phyloP scores from a whole-genome alignment of 2,329 filamentous ascomycete species.

The Penicillium sp. region DNA sequence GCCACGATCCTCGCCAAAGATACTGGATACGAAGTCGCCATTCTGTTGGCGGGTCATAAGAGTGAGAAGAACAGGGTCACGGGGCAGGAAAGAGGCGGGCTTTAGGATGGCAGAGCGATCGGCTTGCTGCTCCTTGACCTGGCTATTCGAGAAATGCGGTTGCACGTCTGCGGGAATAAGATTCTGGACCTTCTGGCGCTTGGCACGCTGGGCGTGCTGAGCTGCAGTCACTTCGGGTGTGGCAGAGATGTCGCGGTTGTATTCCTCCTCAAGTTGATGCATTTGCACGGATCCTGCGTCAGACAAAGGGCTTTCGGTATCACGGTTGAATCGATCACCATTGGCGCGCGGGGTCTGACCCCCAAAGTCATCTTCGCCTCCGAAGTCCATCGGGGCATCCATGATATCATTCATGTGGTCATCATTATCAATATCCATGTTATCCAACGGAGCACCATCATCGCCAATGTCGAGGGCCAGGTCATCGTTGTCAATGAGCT shows the following conservation, averaged over 20 bases:
- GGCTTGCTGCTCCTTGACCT: constrained; percentile 83
- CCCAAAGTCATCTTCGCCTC: constrained; percentile 59
- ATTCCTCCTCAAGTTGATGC: constrained; percentile 52
- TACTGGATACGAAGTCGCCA: constrained; percentile 83
- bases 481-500: constrained; percentile 59
- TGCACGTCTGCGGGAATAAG: constrained; percentile 64
- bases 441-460: constrained; percentile 45
- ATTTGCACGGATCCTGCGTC: constrained; percentile 67
- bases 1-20: constrained; percentile 78
- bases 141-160: constrained; percentile 71
- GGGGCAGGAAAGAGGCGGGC: constrained; percentile 77
- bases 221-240: constrained; percentile 53
- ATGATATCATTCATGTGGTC: constrained; percentile 61
- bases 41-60: constrained; percentile 90
- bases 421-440: constrained; percentile 37
- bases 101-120: constrained; percentile 86
- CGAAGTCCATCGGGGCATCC: constrained; percentile 55
- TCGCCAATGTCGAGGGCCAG: constrained; percentile 49
- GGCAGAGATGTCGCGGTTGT: constrained; percentile 17
- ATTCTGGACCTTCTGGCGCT: constrained; percentile 77
- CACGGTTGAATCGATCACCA: constrained; percentile 54
- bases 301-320: constrained; percentile 69
- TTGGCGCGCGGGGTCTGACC: constrained; percentile 51
- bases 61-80: constrained; percentile 81
- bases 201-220: constrained; percentile 70